These are phyloP conservation scores for Bolboschoenoplectus hybrid DNA, from an alignment of 202 grass and related monocot genomes.

Conservation along the genomic window DNA sequence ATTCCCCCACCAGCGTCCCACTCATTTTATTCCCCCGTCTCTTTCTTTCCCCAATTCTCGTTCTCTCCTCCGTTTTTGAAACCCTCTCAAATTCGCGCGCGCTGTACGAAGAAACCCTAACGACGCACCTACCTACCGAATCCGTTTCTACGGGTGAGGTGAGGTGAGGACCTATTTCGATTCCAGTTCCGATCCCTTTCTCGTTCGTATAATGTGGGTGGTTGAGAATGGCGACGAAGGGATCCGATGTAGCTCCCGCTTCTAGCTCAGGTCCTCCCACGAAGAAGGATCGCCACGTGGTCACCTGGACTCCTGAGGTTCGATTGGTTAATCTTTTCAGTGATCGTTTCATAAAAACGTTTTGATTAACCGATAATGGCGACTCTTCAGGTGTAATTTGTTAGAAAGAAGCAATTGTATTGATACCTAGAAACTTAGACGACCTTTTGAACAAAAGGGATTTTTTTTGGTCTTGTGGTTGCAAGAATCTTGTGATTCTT, in stretches of 20 bases:
- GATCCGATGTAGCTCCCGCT: slow-evolving; percentile 35
- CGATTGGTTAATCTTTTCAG: neutral
- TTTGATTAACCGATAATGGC: neutral
- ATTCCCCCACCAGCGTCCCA: neutral
- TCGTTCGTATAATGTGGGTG: slow-evolving; percentile 46
- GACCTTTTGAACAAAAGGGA: neutral
- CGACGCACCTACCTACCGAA: neutral
- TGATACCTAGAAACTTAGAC: neutral
- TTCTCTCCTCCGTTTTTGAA: slow-evolving; percentile 40
- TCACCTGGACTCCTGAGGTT: slow-evolving; percentile 80
- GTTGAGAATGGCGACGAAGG: slow-evolving; percentile 54
- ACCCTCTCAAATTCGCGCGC: slow-evolving; percentile 20
- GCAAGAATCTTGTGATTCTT: neutral
- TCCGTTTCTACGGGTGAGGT: neutral
- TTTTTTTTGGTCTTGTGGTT: neutral
- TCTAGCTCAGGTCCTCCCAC: slow-evolving; percentile 7
- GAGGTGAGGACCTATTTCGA: neutral
- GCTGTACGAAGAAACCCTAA: slow-evolving; percentile 29
- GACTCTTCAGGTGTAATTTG: slow-evolving; percentile 10
- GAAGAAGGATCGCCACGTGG: slow-evolving; percentile 82
- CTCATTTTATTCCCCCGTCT: neutral
- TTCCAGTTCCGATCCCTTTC: neutral
- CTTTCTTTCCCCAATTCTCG: neutral
- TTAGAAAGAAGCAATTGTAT: neutral
- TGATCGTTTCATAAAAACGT: neutral